Conservation (phyloP, 257 asterid species). For the Parsonsia alboflavescens region DNA sequence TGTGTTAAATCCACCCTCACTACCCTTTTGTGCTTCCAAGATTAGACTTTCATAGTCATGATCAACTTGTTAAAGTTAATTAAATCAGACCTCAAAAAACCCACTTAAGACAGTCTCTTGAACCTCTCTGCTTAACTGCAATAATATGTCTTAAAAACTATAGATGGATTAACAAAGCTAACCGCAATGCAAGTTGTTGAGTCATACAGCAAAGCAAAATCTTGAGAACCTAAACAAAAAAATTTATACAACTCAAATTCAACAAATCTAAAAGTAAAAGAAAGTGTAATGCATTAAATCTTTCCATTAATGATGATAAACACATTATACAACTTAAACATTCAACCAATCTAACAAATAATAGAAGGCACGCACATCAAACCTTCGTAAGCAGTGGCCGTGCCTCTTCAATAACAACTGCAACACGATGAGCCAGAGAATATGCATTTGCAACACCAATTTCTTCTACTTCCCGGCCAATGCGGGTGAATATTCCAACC, state of each 20-base stretch:
- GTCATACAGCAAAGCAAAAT: neutral
- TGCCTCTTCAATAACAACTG: slow-evolving; percentile 73
- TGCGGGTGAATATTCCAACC: slow-evolving; percentile 95
- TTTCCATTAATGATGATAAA: slow-evolving; percentile 9
- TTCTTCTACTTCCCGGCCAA: slow-evolving; percentile 88
- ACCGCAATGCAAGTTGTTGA: neutral
- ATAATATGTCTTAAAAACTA: neutral
- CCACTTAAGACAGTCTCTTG: neutral
- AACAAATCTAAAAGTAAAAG: slow-evolving; percentile 10
- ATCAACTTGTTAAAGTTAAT: neutral
- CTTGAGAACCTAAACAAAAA: neutral
- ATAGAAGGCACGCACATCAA: slow-evolving; percentile 31
- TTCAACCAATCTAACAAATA: slow-evolving; percentile 6
- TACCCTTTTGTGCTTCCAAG: neutral
- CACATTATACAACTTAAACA: neutral
- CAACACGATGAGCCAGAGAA: slow-evolving; percentile 68
- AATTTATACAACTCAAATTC: neutral
- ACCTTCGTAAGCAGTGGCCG: slow-evolving; percentile 87
- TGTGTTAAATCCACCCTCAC: neutral
- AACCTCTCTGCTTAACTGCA: neutral
- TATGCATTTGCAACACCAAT: slow-evolving; percentile 74
- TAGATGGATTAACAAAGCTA: neutral
- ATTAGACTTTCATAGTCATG: neutral
- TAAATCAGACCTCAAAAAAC: neutral
- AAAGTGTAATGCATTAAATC: neutral